These are phyloP conservation scores for Xylariaceae sp. DNA, from an alignment of 2,329 filamentous ascomycete species.

Conservation along the genomic window DNA sequence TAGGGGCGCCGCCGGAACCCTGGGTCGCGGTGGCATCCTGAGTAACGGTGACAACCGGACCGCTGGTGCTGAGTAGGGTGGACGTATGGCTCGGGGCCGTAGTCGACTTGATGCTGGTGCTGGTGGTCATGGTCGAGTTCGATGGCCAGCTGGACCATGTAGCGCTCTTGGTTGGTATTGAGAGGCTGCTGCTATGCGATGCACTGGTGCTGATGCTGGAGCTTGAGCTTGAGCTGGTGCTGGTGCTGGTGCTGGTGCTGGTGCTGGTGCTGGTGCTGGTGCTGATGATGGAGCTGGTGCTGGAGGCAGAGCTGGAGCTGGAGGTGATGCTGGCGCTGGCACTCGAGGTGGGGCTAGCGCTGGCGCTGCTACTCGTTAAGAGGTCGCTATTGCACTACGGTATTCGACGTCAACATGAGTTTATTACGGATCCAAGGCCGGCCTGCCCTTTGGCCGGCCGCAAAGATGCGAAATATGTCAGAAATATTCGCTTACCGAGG, in stretches of 20 bases:
- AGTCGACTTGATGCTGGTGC: not conserved
- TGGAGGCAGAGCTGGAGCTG: not conserved
- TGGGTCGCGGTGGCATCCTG: not conserved
- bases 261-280: not conserved
- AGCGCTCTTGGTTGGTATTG: not conserved
- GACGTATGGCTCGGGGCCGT: not conserved
- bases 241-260: not conserved
- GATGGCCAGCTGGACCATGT: not conserved
- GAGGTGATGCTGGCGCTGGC: conserved; percentile 2
- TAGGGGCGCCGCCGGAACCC: not conserved
- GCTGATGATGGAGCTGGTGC: conserved; percentile 4
- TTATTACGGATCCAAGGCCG: no score
- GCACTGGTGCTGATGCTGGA: not conserved
- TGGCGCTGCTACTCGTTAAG: not conserved
- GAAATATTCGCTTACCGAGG: conserved; percentile 15
- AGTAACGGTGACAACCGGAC: conserved; percentile 8
- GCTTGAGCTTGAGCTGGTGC: not conserved
- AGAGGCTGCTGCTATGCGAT: not conserved
- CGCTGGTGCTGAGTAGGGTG: conserved; percentile 3
- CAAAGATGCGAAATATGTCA: not conserved
- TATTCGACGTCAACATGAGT: not conserved
- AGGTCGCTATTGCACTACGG: conserved; percentile 1
- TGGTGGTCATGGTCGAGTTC: not conserved
- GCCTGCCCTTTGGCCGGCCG: not conserved
- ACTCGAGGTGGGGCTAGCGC: not conserved